Percentiles rank a stretch among this genome's conserved stretches.
phyloP scores from a whole-genome alignment of 2,329 filamentous ascomycete species.

The Torrubiella hemipterigena region DNA sequence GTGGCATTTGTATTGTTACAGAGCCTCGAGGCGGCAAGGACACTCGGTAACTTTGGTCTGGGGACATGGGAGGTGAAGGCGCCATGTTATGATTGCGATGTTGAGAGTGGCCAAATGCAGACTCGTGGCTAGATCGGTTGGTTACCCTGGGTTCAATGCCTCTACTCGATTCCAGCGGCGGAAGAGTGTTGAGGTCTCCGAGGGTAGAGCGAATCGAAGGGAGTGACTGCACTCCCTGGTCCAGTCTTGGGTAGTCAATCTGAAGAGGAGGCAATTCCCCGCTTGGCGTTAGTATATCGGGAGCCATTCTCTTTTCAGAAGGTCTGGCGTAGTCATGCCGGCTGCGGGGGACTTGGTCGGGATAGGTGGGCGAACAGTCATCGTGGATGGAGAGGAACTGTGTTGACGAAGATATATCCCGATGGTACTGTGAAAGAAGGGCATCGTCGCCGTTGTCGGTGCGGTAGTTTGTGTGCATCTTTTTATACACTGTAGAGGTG shows the following conservation, averaged over 20 bases:
- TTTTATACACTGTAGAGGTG: too few relatives aligned
- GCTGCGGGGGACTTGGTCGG: too few relatives aligned
- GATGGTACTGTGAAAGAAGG: too few relatives aligned
- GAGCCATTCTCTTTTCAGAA: slow-evolving; percentile 13
- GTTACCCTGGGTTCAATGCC: slow-evolving; percentile 22
- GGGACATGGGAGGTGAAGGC: slow-evolving; percentile 36
- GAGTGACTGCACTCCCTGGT: slow-evolving; percentile 21
- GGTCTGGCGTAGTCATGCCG: too few relatives aligned
- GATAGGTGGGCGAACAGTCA: too few relatives aligned
- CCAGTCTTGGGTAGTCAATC: slow-evolving; percentile 21
- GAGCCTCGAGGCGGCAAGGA: slow-evolving; percentile 37
- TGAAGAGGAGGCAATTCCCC: slow-evolving; percentile 25
- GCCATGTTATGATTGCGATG: too few relatives aligned
- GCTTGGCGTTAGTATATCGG: slow-evolving; percentile 12
- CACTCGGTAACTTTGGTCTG: slow-evolving; percentile 31
- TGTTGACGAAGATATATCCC: too few relatives aligned
- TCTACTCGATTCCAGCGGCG: too few relatives aligned
- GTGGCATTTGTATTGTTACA: too few relatives aligned
- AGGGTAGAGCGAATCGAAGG: slow-evolving; percentile 26
- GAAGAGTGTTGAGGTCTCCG: slow-evolving; percentile 20
- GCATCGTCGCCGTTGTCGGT: too few relatives aligned
- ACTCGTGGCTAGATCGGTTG: slow-evolving; percentile 18
- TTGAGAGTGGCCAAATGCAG: slow-evolving; percentile 18
- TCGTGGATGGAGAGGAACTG: too few relatives aligned
- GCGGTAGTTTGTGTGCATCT: too few relatives aligned